Percentiles rank a stretch among this genome's conserved stretches.
These are phyloP conservation scores for Lactarius hatsudake DNA, from an alignment of 768 basidiomycete genomes.

Conservation along the genomic window DNA sequence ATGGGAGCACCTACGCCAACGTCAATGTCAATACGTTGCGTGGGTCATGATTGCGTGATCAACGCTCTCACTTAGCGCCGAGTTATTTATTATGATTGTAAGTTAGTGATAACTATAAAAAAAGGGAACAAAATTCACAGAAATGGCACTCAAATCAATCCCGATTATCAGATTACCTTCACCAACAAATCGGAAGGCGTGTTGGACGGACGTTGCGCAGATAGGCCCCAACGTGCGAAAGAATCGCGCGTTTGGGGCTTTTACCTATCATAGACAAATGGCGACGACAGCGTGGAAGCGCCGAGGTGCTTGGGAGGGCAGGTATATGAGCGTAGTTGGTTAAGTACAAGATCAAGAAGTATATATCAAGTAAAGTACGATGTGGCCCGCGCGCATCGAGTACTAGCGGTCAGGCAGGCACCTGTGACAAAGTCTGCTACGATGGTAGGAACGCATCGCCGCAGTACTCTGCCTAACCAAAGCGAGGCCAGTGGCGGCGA, in stretches of 20 bases:
- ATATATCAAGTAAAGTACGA: neutral
- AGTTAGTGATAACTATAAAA: neutral
- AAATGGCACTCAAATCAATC: neutral
- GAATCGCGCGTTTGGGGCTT: neutral
- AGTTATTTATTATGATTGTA: neutral
- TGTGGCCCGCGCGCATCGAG: neutral
- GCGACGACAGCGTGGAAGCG: neutral
- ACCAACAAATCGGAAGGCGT: neutral
- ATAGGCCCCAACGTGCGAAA: neutral
- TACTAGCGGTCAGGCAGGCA: neutral
- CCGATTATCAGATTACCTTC: neutral
- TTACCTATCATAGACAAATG: neutral
- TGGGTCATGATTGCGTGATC: neutral
- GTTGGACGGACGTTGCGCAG: neutral
- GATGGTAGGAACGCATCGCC: neutral
- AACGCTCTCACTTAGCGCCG: neutral
- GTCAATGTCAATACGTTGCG: neutral
- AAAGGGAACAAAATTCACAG: neutral
- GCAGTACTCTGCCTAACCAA: neutral
- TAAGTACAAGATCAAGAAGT: neutral
- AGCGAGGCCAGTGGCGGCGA: neutral
- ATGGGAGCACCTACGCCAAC: neutral
- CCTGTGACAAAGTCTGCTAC: neutral
- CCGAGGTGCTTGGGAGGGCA: neutral
- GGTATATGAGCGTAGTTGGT: neutral